Conservation (phyloP, 2,329 filamentous ascomycete genomes). For the Harringtonia lauricola region DNA sequence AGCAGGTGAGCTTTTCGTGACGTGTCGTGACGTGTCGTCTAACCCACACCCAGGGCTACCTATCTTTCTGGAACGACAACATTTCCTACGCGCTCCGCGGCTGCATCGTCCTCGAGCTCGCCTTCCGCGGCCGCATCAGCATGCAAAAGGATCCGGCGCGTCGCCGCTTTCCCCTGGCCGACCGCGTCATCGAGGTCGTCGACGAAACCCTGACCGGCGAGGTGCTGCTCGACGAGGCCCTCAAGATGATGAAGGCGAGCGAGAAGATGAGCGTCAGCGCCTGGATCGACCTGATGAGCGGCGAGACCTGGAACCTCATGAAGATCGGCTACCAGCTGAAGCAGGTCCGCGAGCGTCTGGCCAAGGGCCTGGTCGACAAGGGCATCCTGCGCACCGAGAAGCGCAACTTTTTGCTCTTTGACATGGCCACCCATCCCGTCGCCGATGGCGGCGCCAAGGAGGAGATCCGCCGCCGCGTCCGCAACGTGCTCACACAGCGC, state of each 20-base stretch:
- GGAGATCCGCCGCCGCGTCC: constrained; percentile 85
- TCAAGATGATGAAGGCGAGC: constrained; percentile 99
- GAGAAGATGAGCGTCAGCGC: constrained; percentile 99
- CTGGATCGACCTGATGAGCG: constrained; percentile 98
- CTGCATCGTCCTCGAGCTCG: constrained; percentile 96
- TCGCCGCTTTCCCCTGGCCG: constrained; percentile 83
- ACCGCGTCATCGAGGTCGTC: constrained; percentile 91
- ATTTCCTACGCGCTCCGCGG: constrained; percentile 96
- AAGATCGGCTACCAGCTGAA: constrained; percentile 99
- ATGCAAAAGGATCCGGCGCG: constrained; percentile 96
- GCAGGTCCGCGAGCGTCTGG: constrained; percentile 93
- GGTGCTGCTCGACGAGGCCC: constrained; percentile 89
- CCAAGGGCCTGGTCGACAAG: constrained; percentile 97
- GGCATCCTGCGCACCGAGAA: constrained; percentile 97
- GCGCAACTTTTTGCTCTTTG: constrained; percentile 97
- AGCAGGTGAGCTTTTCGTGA: constrained; percentile 58
- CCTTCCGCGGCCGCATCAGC: constrained; percentile 89
- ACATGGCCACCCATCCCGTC: constrained; percentile 98
- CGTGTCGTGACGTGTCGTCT: background rate
- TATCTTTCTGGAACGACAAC: constrained; percentile 99
- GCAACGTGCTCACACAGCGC: constrained; percentile 84
- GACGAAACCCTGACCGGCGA: constrained; percentile 95
- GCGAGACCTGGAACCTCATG: constrained; percentile 99
- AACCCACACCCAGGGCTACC: constrained; percentile 61
- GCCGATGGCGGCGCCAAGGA: constrained; percentile 95